Base-by-base conservation (phyloP, 306 rosid species). In the Argentina anserina region DNA sequence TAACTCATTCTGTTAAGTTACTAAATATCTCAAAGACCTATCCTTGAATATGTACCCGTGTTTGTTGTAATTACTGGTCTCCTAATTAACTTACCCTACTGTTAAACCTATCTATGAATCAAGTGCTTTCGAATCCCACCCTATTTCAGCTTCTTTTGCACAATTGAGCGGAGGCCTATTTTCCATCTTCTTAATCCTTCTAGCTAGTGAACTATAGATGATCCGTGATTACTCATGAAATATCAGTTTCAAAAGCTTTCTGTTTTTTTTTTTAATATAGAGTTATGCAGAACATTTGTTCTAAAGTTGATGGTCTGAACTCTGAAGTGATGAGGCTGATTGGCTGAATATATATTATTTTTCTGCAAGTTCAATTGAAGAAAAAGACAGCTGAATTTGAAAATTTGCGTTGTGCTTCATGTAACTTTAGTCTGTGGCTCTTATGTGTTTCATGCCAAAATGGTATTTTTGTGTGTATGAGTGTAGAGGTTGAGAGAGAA, bases 321-420 rank as follows among this genome's bases (percentile, higher is more conserved):
- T 29, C 65, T 59, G 7, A 13, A 29, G 21, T 59, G 33, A 56
- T 56, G 47, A 25, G 7, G 14, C 33, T 14, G 40, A 26, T 1
- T 31, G 7, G 14, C 33, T 14, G 40, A 26, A 3, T 31, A 1
- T 23, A 11, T 26, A 26, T 1, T 3, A 62, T 63, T 63, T 63
- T 63, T 4, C 10, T 63, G 26, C 7, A 63, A 63, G 68, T 63
- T 31, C 64, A 26, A 31, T 61, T 61, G n/a, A 61, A 18, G 25
- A 25, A 61, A 61, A 33, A 61, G 42, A 33, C 66, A 33, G 25
- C 41, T 61, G 43, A 61, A 61, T 61, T 61, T 21, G 66, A 61
- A 61, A 31, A 61, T 3, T 33, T 0, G 1, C 11, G 6, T 26
- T 25, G 62, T 59, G 7, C 31, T 6, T 28, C n/a, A 34, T 20